Conservation (phyloP, 2,329 filamentous ascomycete genomes). For the Aspergillus nomiae region DNA sequence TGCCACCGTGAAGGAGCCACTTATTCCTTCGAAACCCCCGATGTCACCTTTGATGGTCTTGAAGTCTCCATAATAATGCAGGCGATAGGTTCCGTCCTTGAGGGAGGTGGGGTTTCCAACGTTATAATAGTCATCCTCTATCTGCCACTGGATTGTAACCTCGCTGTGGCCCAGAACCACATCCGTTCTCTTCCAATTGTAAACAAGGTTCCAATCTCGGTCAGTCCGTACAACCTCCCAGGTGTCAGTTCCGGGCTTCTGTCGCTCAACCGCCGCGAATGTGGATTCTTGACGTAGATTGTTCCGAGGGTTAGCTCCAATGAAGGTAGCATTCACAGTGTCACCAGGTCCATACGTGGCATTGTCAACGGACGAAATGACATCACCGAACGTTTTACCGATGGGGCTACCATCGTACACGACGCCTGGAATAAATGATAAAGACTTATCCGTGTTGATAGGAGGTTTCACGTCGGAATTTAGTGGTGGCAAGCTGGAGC, state of each 20-base stretch:
- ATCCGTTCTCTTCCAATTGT: constrained; percentile 74
- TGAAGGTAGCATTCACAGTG: constrained; percentile 68
- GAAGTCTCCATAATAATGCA: constrained; percentile 82
- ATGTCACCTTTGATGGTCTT: constrained; percentile 67
- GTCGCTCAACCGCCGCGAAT: constrained; percentile 73
- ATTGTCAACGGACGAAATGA: constrained; percentile 55
- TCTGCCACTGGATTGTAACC: constrained; percentile 79
- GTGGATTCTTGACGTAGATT: constrained; percentile 78
- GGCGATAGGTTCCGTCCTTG: constrained; percentile 67
- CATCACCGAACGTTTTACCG: constrained; percentile 70
- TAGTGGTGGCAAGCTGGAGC: constrained; percentile 44
- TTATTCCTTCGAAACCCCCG: constrained; percentile 69
- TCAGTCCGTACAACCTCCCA: constrained; percentile 75
- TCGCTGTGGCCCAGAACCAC: constrained; percentile 72
- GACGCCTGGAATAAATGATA: constrained; percentile 79
- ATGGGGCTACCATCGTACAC: constrained; percentile 69
- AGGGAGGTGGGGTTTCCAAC: constrained; percentile 36
- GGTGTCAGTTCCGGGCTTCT: constrained; percentile 42
- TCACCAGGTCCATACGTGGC: constrained; percentile 62
- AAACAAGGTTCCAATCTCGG: constrained; percentile 80
- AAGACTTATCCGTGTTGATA: constrained; percentile 72
- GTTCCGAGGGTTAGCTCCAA: constrained; percentile 88
- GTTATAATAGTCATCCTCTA: constrained; percentile 57
- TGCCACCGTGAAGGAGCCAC: constrained; percentile 48
- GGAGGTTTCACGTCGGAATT: constrained; percentile 67